phyloP scores from a whole-genome alignment of 2,329 filamentous ascomycete species.

The Colletotrichum shisoi region DNA sequence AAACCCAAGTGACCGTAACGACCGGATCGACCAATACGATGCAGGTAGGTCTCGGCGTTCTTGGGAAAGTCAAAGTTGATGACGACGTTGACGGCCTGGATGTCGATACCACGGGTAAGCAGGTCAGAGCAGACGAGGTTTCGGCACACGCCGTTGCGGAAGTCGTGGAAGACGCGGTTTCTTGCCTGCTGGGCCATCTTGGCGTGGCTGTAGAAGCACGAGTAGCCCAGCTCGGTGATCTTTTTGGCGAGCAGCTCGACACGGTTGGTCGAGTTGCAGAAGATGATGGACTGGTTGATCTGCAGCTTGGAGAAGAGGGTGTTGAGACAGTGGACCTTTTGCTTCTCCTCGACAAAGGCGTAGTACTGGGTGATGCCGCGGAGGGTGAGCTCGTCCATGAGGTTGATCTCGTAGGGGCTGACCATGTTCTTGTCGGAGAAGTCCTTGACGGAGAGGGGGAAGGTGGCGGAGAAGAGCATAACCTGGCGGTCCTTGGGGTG shows the following conservation, averaged over 20 bases:
- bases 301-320: conserved; percentile 98
- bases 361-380: conserved; percentile 99
- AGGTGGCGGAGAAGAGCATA: conserved; percentile 99
- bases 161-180: conserved; percentile 99
- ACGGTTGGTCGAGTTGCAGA: conserved; percentile 98
- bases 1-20: conserved; percentile 96
- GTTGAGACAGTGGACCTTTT: conserved; percentile 98
- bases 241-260: conserved; percentile 98
- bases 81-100: conserved; percentile 98
- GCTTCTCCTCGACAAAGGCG: conserved; percentile 98
- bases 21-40: conserved; percentile 96
- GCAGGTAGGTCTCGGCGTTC: conserved; percentile 98
- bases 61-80: conserved; percentile 99
- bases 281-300: conserved; percentile 99
- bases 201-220: conserved; percentile 98
- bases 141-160: conserved; percentile 95
- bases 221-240: conserved; percentile 98
- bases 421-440: conserved; percentile 99
- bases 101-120: conserved; percentile 97
- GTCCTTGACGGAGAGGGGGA: conserved; percentile 94
- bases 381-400: conserved; percentile 98
- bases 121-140: conserved; percentile 98
- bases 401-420: conserved; percentile 96
- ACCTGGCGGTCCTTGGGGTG: conserved; percentile 98
- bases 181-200: conserved; percentile 97